Evolutionary conservation across 768 basidiomycete species (phyloP), one percentile per base, ranked within the genome.

Genomic region (Sarcomyxa edulis): DNA sequence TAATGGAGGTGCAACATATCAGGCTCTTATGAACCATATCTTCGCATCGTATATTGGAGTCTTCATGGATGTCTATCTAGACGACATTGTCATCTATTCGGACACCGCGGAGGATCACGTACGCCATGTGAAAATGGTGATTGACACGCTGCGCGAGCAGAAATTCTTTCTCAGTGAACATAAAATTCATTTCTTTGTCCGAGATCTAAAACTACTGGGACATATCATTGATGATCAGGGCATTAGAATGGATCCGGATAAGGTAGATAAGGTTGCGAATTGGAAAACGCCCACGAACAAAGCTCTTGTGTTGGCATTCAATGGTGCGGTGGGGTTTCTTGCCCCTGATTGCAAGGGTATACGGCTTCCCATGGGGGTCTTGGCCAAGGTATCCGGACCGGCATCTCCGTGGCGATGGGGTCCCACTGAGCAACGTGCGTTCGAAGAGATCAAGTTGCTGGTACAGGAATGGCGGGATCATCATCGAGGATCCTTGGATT

Each of bases 21-120:
- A 72, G 38, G 44, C 59, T 0, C 33, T 74, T 1, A 71, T 71
- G 66, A 69, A 69, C 27, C 58, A 70, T 27, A 48, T 73, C 0
- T 64, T 62, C 32, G 30, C 45, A 0, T 25, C 43, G 1, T 55
- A 55, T 29, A 59, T 74, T 30, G 69, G 68, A 0, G 33, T 37
- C 0, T 63, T 68, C 32, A 55, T 67, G 43, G 58, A 68, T 38
- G 53, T 71, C 2, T 67, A 68, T 44, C 49, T 69, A 1, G 64
- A 71, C 40, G 60, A 69, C 32, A 66, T 66, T 8, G 41, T 69
- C 3, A 61, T 70, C 12, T 70, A 59, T 45, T 72, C 66, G 0
- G 32, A 68, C 8, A 47, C 54, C 0, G 20, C 62, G 0, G 60
- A 61, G 5, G 61, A 64, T 1, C 68, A 70, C 27, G 31, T 54